Evolutionary conservation across 768 basidiomycete genomes (phyloP), one percentile per base, ranked within the genome.

Genomic region (Amanita subjunquillea): DNA sequence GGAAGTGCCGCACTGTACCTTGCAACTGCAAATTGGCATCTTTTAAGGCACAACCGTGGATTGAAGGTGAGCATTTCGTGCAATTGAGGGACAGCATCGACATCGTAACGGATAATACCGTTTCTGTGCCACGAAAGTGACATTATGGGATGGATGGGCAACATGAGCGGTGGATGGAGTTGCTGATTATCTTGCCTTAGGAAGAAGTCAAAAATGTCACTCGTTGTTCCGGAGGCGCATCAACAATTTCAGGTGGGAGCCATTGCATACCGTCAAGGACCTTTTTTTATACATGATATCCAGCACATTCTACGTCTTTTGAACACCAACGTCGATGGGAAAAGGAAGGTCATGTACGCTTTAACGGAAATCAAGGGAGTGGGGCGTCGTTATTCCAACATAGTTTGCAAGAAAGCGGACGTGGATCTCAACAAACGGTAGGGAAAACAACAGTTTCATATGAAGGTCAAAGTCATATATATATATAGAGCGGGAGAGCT

Each of bases 351-450:
- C 71, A 97, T 92, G 89, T 98, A 92, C 70, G 95, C 96, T 63
- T 70, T 98, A 77, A 98, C 96, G 45, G 96, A 99, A 78, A 99
- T 99, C 80, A 98, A 98, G 80, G 96, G 96, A 83, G 96, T 99
- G 56, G 96, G 96, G 64, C 87, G 96, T 59, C 88, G 96, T 50
- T 99, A 98, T 75, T 85, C 96, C 66, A 98, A 98, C 75, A 73
- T 98, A 64, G 95, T 98, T 61, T 98, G 96, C 84, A 98, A 98
- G 76, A 99, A 99, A 79, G 96, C 96, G 56, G 96, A 98, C 75
- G 91, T 99, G 39, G 95, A 98, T 66, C 82, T 99, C 56, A 91
- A 81, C 78, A 99, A 99, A 76, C 90, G 96, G 96, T 98, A 64
- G 56, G 86, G 57, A 8, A 17, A 30, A 20, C 13, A 2, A 20